A percentile compares a stretch with the other conserved stretches of the same genome.
These are phyloP conservation scores for Aspergillus sp. DNA, from an alignment of 2,329 filamentous ascomycete genomes.

Conservation along the genomic window DNA sequence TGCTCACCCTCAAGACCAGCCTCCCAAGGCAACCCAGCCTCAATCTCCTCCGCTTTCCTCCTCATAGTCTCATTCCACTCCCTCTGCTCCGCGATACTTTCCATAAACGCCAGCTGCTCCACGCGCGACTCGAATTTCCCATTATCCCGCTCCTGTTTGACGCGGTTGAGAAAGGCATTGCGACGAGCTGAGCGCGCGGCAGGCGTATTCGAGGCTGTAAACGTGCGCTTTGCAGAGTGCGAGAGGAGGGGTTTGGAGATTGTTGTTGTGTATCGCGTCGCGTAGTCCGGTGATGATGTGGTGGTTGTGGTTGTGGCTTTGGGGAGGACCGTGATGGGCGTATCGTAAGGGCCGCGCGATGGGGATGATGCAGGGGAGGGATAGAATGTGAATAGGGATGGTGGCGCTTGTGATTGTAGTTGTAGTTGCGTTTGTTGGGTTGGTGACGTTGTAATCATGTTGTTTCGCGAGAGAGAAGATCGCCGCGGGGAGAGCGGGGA, in stretches of 20 bases:
- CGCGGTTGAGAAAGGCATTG: slow-evolving; percentile 47
- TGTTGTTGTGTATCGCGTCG: slow-evolving; percentile 40
- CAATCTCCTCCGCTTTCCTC: slow-evolving; percentile 34
- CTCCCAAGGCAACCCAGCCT: slow-evolving; percentile 14
- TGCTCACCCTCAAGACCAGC: slow-evolving; percentile 25
- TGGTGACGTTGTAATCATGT: background rate
- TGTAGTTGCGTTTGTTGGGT: slow-evolving; percentile 1
- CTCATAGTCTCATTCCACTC: slow-evolving; percentile 46
- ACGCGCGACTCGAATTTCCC: slow-evolving; percentile 45
- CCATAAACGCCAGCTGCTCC: slow-evolving; percentile 50
- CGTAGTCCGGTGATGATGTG: slow-evolving; percentile 33
- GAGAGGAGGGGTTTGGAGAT: slow-evolving; percentile 40
- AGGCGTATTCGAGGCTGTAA: slow-evolving; percentile 26
- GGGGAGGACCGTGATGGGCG: background rate
- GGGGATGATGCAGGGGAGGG: slow-evolving; percentile 3
- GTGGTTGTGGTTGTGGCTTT: slow-evolving; percentile 1
- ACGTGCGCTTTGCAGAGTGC: slow-evolving; percentile 22
- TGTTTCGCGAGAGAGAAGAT: background rate
- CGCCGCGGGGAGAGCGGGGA: slow-evolving; percentile 31
- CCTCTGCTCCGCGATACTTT: slow-evolving; percentile 44
- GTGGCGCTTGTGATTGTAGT: background rate
- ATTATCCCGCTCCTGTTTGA: slow-evolving; percentile 45
- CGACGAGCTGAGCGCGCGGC: slow-evolving; percentile 41
- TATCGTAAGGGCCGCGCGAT: background rate
- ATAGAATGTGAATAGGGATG: slow-evolving; percentile 11